Evolutionary conservation across 441 rosid species (phyloP).

Genomic region (Jatropha podagrica): DNA sequence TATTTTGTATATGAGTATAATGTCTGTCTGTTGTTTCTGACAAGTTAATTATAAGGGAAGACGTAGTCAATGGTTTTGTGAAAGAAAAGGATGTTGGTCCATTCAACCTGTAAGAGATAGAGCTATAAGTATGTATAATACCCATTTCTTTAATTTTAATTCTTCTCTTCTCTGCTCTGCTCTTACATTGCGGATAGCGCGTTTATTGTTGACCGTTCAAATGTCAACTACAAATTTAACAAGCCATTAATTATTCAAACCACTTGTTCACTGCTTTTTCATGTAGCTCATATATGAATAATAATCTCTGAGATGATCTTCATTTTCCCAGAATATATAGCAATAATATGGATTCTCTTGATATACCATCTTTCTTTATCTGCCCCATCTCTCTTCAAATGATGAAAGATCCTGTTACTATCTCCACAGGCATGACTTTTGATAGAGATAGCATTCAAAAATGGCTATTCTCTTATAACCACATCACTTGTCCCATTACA

Average conservation of each 20-base stretch:
- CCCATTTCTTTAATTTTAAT: neutral
- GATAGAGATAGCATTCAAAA: slow-evolving; percentile 48
- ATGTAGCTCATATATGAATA: neutral
- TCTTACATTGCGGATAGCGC: neutral
- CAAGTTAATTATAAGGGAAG: neutral
- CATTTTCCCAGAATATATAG: neutral
- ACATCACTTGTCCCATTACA: slow-evolving; percentile 45
- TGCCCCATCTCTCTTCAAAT: slow-evolving; percentile 58
- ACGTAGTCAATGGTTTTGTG: neutral
- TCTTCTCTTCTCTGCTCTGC: neutral
- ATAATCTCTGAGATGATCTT: neutral
- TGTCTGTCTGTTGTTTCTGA: no score
- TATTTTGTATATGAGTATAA: no score
- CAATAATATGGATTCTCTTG: slow-evolving; percentile 5
- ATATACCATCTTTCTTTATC: slow-evolving; percentile 25
- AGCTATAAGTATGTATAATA: neutral
- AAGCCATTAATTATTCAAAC: neutral
- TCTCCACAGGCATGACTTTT: slow-evolving; percentile 48
- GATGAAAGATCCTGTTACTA: slow-evolving; percentile 52
- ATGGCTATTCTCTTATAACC: slow-evolving; percentile 49
- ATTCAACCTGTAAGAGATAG: neutral
- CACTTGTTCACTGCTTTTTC: neutral
- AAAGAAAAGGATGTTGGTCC: neutral
- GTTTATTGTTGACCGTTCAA: slow-evolving; percentile 22
- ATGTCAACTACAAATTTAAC: slow-evolving; percentile 19